These are phyloP conservation scores for Sporisorium exsertum DNA, from an alignment of 1,284 basidiomycete genomes.

Conservation along the genomic window DNA sequence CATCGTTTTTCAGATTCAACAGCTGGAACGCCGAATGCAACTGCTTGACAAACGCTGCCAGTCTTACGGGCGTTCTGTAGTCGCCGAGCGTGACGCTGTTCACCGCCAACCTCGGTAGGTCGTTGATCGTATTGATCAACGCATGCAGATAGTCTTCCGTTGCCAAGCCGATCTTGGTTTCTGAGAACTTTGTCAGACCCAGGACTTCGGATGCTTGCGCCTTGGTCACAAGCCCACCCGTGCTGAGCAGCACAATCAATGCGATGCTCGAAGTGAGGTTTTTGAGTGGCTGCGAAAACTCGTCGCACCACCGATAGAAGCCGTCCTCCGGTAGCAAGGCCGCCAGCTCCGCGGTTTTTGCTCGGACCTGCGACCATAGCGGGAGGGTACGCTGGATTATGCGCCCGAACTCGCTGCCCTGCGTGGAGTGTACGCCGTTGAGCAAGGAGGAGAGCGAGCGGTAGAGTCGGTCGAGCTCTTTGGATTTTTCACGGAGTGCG, in stretches of 20 bases:
- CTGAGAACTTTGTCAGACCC: constrained; percentile 8
- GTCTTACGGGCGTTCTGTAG: constrained; percentile 56
- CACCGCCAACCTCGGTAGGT: constrained; percentile 54
- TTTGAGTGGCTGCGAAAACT: constrained; percentile 29
- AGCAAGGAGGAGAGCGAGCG: constrained; percentile 37
- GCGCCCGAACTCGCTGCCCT: constrained; percentile 10
- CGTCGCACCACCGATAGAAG: constrained; percentile 47
- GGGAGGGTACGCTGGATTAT: constrained; percentile 3
- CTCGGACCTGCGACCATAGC: not conserved
- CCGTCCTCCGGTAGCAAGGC: constrained; percentile 29
- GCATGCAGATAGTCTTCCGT: constrained; percentile 66
- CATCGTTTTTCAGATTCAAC: constrained; percentile 68
- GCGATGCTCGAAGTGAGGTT: constrained; percentile 28
- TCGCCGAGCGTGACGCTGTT: constrained; percentile 58
- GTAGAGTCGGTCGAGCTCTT: constrained; percentile 49
- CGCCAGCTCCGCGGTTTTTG: constrained; percentile 8
- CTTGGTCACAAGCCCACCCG: constrained; percentile 52
- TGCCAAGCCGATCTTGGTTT: constrained; percentile 31
- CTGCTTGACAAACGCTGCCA: constrained; percentile 63
- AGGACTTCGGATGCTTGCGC: constrained; percentile 30
- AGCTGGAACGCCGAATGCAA: constrained; percentile 65
- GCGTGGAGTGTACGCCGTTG: constrained; percentile 49
- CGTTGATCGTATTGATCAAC: constrained; percentile 60
- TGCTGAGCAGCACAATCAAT: constrained; percentile 37
- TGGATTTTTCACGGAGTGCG: constrained; percentile 45